Evolutionary conservation across 1,139 yeast genomes (phyloP).

Genomic region (Sugiyamaella castrensis): DNA sequence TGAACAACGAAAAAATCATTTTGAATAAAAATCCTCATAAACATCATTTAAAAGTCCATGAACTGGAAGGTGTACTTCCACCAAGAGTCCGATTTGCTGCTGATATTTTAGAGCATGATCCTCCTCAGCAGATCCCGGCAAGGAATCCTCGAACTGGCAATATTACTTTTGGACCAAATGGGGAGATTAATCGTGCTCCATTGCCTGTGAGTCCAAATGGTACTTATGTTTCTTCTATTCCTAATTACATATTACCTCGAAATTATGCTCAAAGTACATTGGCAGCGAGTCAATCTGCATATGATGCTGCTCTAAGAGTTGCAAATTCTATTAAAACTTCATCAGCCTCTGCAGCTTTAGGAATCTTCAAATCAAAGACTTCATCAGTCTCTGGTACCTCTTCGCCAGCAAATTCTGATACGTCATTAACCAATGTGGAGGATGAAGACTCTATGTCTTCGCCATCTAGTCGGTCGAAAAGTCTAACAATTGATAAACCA

Average conservation of each 20-base stretch:
- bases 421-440: conserved; percentile 22
- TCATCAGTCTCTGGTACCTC: conserved; percentile 8
- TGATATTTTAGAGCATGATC: conserved; percentile 67
- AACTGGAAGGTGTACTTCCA: conserved; percentile 35
- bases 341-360: conserved; percentile 3
- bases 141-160: conserved; percentile 79
- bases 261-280: conserved; percentile 30
- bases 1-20: conserved; percentile 35
- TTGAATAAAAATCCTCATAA: conserved; percentile 49
- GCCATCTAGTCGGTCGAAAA: not conserved
- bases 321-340: conserved; percentile 28
- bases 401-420: not conserved
- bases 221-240: conserved; percentile 47
- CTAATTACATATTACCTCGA: conserved; percentile 30
- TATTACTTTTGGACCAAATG: conserved; percentile 50
- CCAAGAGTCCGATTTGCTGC: conserved; percentile 65
- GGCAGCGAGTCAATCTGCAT: conserved; percentile 34
- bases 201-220: conserved; percentile 20
- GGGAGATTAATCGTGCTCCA: conserved; percentile 31
- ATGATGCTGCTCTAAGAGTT: conserved; percentile 35
- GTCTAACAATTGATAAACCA: conserved; percentile 26
- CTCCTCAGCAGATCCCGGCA: conserved; percentile 94
- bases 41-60: conserved; percentile 41
- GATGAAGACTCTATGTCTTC: conserved; percentile 25
- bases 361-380: conserved; percentile 5